Conservation (phyloP, 371 early-diverging fungal genomes). For the Batkoa obscura region DNA sequence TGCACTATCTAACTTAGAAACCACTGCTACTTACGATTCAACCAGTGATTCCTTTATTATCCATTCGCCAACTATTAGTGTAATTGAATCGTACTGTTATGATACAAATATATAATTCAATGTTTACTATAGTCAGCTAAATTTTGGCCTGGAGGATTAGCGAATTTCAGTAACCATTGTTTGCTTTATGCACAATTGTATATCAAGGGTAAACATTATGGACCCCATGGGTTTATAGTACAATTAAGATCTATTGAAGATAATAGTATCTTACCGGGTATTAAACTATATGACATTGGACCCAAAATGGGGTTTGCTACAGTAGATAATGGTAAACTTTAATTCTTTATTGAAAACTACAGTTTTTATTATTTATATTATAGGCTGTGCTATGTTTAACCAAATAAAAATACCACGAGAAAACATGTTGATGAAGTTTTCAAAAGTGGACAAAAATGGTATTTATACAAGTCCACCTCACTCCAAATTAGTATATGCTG, state of each 20-base stretch:
- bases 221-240: slow-evolving; percentile 71
- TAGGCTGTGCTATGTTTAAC: slow-evolving; percentile 64
- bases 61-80: slow-evolving; percentile 41
- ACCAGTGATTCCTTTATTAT: slow-evolving; percentile 54
- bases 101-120: background rate
- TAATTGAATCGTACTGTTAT: slow-evolving; percentile 8
- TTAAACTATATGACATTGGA: slow-evolving; percentile 78
- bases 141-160: slow-evolving; percentile 81
- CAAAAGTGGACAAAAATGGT: slow-evolving; percentile 50
- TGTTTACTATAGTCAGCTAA: slow-evolving; percentile 21
- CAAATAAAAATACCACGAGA: slow-evolving; percentile 56
- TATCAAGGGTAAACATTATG: slow-evolving; percentile 54
- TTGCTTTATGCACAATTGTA: slow-evolving; percentile 73
- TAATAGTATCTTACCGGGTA: slow-evolving; percentile 53
- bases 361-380: slow-evolving; percentile 61
- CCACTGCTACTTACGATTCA: slow-evolving; percentile 52
- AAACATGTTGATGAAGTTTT: slow-evolving; percentile 62
- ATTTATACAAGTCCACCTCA: slow-evolving; percentile 50
- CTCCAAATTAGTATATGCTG: slow-evolving; percentile 55
- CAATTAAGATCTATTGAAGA: slow-evolving; percentile 61
- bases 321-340: slow-evolving; percentile 67
- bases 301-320: slow-evolving; percentile 67
- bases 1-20: slow-evolving; percentile 55
- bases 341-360: slow-evolving; percentile 17
- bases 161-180: slow-evolving; percentile 50